Conservation (phyloP, 176 grass and related monocot species). For the Oryza nivara region DNA sequence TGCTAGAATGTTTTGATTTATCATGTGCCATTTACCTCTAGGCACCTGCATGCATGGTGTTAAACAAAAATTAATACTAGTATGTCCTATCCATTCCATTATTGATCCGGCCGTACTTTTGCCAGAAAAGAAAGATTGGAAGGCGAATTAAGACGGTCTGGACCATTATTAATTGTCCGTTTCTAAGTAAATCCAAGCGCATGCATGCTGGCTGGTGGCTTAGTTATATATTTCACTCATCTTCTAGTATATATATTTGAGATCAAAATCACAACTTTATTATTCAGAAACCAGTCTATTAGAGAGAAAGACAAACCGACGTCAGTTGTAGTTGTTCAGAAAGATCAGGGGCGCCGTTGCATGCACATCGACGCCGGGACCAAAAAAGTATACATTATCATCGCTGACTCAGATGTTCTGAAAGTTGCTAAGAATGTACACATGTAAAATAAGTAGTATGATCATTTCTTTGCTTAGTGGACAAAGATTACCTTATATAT, state of each 20-base stretch:
- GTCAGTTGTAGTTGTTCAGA: not conserved
- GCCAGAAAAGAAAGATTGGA: not conserved
- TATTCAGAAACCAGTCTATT: not conserved
- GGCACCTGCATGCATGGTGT: not conserved
- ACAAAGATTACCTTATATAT: not conserved
- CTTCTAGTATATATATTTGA: not conserved
- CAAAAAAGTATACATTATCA: not conserved
- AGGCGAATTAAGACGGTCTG: conserved; percentile 1
- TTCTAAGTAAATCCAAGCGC: not conserved
- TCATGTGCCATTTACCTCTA: conserved; percentile 5
- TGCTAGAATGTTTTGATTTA: not conserved
- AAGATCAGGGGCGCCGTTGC: not conserved
- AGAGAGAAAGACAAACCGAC: not conserved
- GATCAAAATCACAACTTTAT: not conserved
- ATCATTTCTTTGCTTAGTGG: not conserved
- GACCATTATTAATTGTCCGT: not conserved
- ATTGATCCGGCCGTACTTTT: conserved; percentile 15
- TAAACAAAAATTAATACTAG: not conserved
- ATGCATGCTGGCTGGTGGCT: not conserved
- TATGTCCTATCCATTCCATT: conserved; percentile 8
- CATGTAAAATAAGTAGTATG: not conserved
- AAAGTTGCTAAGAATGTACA: not conserved
- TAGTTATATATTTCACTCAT: not conserved
- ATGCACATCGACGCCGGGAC: not conserved
- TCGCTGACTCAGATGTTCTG: not conserved